phyloP scores from a whole-genome alignment of 1,139 yeast genomes.

The Candida sp. region DNA sequence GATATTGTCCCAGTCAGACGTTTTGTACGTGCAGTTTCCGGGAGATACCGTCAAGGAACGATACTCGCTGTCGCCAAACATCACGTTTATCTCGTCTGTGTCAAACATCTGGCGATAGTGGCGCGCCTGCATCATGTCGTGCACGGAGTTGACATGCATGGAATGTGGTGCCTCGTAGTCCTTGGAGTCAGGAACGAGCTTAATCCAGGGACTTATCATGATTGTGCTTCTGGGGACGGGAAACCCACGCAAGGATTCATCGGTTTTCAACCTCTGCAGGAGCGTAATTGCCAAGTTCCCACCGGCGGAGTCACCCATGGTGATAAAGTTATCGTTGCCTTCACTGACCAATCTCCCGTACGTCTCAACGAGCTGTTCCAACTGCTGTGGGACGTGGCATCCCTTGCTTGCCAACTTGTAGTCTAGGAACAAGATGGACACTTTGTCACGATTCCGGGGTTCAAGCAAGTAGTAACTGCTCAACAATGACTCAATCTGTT shows the following conservation, averaged over 20 bases:
- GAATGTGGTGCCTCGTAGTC: slow-evolving; percentile 31
- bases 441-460: slow-evolving; percentile 23
- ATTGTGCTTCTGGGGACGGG: slow-evolving; percentile 36
- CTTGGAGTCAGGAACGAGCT: slow-evolving; percentile 14
- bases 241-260: slow-evolving; percentile 8
- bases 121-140: slow-evolving; percentile 33
- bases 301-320: slow-evolving; percentile 50
- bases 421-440: slow-evolving; percentile 41
- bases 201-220: slow-evolving; percentile 47
- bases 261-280: slow-evolving; percentile 28
- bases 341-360: slow-evolving; percentile 27
- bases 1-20: slow-evolving; percentile 37
- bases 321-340: slow-evolving; percentile 32
- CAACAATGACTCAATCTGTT: slow-evolving; percentile 35
- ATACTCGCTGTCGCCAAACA: slow-evolving; percentile 17
- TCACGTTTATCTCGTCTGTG: background rate
- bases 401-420: slow-evolving; percentile 41
- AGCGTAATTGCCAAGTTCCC: slow-evolving; percentile 38
- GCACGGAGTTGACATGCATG: slow-evolving; percentile 32
- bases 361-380: slow-evolving; percentile 34
- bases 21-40: slow-evolving; percentile 17
- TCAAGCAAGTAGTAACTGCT: slow-evolving; percentile 35
- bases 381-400: slow-evolving; percentile 37
- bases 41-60: slow-evolving; percentile 18
- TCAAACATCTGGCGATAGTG: slow-evolving; percentile 7